These are phyloP conservation scores for Daldinia bambusicola DNA, from an alignment of 495 filamentous ascomycete species.

Conservation along the genomic window DNA sequence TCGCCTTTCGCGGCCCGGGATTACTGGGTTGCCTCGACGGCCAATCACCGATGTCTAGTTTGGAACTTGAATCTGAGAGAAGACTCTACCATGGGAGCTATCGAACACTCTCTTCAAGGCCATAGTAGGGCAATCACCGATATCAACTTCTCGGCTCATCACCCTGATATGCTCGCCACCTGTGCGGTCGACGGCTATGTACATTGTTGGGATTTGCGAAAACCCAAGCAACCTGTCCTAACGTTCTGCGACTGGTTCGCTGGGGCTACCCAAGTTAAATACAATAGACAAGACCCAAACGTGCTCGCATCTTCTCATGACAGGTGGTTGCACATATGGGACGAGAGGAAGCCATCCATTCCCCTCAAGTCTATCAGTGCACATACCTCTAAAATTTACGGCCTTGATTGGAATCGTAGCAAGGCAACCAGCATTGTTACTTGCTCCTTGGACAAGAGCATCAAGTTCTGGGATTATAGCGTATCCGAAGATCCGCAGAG, in stretches of 20 bases:
- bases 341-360: slow-evolving; percentile 80
- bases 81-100: slow-evolving; percentile 73
- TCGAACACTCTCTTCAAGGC: slow-evolving; percentile 89
- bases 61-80: slow-evolving; percentile 88
- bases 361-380: slow-evolving; percentile 86
- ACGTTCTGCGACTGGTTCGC: slow-evolving; percentile 95
- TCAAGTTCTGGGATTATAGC: slow-evolving; percentile 93
- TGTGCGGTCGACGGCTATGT: slow-evolving; percentile 94
- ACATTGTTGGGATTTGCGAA: slow-evolving; percentile 90
- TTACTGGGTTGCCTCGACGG: slow-evolving; percentile 93
- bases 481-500: slow-evolving; percentile 73
- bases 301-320: slow-evolving; percentile 93
- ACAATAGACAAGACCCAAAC: slow-evolving; percentile 85
- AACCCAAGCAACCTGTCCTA: slow-evolving; percentile 75
- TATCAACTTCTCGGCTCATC: slow-evolving; percentile 94
- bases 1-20: slow-evolving; percentile 89
- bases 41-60: slow-evolving; percentile 93
- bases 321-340: slow-evolving; percentile 88
- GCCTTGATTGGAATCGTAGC: slow-evolving; percentile 91
- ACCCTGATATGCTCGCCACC: slow-evolving; percentile 88
- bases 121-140: slow-evolving; percentile 94
- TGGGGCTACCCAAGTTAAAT: slow-evolving; percentile 95
- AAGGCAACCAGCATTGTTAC: slow-evolving; percentile 77
- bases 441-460: slow-evolving; percentile 89
- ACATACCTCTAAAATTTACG: slow-evolving; percentile 96